These are phyloP conservation scores for Verticillium nonalfalfae DNA, from an alignment of 2,329 filamentous ascomycete genomes.

Conservation along the genomic window DNA sequence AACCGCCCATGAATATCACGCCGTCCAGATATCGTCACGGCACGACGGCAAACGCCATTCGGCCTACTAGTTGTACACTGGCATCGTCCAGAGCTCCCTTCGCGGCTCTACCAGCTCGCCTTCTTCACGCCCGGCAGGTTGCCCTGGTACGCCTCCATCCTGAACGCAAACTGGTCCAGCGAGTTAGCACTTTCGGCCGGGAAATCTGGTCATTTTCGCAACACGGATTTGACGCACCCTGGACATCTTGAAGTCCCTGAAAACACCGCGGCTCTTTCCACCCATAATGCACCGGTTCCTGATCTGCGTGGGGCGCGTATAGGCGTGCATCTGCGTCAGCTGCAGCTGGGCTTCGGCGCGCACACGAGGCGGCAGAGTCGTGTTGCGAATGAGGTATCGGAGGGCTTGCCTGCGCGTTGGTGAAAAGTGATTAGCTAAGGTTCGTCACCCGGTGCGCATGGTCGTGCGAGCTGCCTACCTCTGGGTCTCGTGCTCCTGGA, in stretches of 20 bases:
- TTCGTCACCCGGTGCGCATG: constrained; percentile 58
- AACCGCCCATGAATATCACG: neutral
- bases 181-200: constrained; percentile 12
- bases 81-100: neutral
- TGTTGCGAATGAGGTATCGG: constrained; percentile 91
- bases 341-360: constrained; percentile 91
- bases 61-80: neutral
- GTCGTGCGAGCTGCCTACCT: constrained; percentile 78
- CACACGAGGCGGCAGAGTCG: constrained; percentile 70
- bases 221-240: constrained; percentile 56
- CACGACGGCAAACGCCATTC: neutral
- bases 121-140: constrained; percentile 89
- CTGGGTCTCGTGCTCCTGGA: constrained; percentile 79
- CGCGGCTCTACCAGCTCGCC: constrained; percentile 74
- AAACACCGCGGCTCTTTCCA: constrained; percentile 84
- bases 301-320: constrained; percentile 90
- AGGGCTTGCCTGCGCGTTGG: constrained; percentile 67
- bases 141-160: constrained; percentile 79
- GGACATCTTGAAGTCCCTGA: constrained; percentile 87
- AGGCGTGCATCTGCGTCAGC: constrained; percentile 90
- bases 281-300: constrained; percentile 88
- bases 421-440: neutral
- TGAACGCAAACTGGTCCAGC: constrained; percentile 73
- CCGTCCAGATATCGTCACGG: neutral
- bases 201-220: too few relatives aligned